phyloP scores from a whole-genome alignment of 495 filamentous ascomycete genomes.

The Neurospora tetrasperma region DNA sequence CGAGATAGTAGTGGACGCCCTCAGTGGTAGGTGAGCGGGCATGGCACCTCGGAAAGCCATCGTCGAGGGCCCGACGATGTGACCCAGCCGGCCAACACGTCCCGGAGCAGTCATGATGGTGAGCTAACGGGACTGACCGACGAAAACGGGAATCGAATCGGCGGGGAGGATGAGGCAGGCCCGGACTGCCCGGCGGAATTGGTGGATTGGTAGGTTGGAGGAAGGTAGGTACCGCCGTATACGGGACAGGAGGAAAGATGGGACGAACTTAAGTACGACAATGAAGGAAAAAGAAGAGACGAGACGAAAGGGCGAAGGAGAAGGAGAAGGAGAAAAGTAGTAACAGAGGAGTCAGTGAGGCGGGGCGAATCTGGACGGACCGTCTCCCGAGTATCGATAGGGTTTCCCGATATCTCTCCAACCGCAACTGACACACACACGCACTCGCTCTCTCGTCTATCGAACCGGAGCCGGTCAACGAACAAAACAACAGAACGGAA shows the following conservation, averaged over 20 bases:
- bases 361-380: not conserved
- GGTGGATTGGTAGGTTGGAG: not conserved
- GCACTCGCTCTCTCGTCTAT: not conserved
- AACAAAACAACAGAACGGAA: not conserved
- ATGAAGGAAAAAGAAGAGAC: not conserved
- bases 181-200: not conserved
- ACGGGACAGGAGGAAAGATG: not conserved
- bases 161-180: not conserved
- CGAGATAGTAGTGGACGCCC: not conserved
- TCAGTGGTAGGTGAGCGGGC: not conserved
- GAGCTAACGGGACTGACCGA: not conserved
- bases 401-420: not conserved
- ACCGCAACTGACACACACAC: not conserved
- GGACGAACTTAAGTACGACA: not conserved
- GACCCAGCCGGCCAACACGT: slow-evolving; percentile 19
- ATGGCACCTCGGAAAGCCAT: slow-evolving; percentile 8
- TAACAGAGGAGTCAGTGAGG: not conserved
- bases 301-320: not conserved
- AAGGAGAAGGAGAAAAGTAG: not conserved
- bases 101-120: slow-evolving; percentile 12
- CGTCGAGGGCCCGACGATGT: slow-evolving; percentile 10
- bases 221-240: not conserved
- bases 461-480: not conserved
- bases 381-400: not conserved
- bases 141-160: not conserved